These are phyloP conservation scores for Aureobasidium zeae DNA, from an alignment of 2,329 filamentous ascomycete species.

Conservation along the genomic window DNA sequence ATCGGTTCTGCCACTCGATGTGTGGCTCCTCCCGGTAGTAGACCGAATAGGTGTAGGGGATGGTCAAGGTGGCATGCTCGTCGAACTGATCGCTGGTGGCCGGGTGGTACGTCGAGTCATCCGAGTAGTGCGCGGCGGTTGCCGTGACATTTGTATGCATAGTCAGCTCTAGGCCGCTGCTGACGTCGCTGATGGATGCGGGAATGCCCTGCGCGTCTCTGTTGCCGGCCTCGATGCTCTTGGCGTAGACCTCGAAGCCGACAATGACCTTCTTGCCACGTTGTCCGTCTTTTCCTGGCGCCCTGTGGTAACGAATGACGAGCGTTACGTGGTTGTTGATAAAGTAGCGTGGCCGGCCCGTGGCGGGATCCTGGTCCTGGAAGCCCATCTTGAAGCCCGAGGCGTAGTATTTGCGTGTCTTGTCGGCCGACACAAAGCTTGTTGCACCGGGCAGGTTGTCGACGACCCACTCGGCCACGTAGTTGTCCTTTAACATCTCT, in stretches of 20 bases:
- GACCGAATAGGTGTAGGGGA: constrained; percentile 82
- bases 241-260: constrained; percentile 83
- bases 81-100: constrained; percentile 46
- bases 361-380: constrained; percentile 53
- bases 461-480: constrained; percentile 88
- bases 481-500: constrained; percentile 66
- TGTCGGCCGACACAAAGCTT: constrained; percentile 78
- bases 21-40: constrained; percentile 77
- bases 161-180: constrained; percentile 58
- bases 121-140: constrained; percentile 41
- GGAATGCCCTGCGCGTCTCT: constrained; percentile 60
- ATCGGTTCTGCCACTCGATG: constrained; percentile 74
- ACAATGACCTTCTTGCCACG: constrained; percentile 71
- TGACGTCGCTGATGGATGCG: constrained; percentile 52
- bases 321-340: constrained; percentile 85
- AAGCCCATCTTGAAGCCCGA: constrained; percentile 84
- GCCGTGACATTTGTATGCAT: constrained; percentile 55
- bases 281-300: constrained; percentile 58
- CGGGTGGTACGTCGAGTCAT: constrained; percentile 52
- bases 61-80: constrained; percentile 56
- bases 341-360: constrained; percentile 56
- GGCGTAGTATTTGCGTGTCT: constrained; percentile 77
- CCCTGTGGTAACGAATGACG: constrained; percentile 67
- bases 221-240: constrained; percentile 60
- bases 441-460: constrained; percentile 85